Evolutionary conservation across 805 yeast species (phyloP).

Genomic region (Suhomyces faveliae): DNA sequence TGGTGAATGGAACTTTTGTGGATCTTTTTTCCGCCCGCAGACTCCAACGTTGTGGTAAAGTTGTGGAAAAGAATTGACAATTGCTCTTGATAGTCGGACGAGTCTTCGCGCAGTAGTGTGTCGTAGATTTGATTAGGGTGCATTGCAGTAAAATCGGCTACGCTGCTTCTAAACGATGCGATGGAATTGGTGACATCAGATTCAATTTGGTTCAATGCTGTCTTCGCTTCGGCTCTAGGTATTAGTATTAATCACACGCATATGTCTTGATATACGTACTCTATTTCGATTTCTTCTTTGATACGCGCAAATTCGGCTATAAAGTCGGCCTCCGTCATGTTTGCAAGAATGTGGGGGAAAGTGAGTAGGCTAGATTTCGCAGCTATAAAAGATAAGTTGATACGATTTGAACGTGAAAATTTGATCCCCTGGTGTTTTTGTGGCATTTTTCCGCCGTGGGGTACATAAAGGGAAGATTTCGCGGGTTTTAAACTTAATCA

Average conservation of each 20-base stretch:
- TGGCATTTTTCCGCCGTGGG: background rate
- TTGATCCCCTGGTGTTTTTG: background rate
- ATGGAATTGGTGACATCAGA: background rate
- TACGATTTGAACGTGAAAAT: background rate
- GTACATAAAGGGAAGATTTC: background rate
- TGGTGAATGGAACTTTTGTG: background rate
- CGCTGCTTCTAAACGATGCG: background rate
- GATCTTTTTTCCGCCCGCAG: background rate
- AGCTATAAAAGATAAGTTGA: background rate
- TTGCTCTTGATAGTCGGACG: background rate
- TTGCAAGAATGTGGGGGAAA: background rate
- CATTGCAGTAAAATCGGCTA: background rate
- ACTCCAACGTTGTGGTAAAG: background rate
- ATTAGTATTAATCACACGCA: background rate
- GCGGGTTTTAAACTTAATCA: background rate
- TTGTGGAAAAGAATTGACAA: background rate
- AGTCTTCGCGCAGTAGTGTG: background rate
- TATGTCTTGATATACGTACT: conserved; percentile 5
- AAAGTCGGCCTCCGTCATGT: background rate
- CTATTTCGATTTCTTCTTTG: conserved; percentile 10
- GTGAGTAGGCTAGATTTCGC: background rate
- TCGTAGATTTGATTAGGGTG: background rate
- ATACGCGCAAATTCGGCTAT: conserved; percentile 10
- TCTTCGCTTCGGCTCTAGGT: background rate
- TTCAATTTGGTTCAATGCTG: background rate